phyloP scores from a whole-genome alignment of 768 basidiomycete genomes.

The Phylloporus sp. region DNA sequence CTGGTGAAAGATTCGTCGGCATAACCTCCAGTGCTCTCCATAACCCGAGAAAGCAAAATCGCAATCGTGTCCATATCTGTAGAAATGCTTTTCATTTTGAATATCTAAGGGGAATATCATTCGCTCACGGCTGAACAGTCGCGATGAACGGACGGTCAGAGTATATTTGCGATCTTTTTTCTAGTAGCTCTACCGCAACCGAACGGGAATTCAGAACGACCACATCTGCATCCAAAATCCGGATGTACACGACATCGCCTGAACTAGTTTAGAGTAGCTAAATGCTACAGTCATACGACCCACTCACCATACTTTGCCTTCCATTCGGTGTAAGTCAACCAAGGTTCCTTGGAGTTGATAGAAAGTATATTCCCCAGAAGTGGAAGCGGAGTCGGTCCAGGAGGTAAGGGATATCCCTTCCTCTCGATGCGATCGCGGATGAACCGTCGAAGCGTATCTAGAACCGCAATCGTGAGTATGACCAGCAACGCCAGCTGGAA shows the following conservation, averaged over 20 bases:
- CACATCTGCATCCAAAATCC: slow-evolving; percentile 1
- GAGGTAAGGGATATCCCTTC: slow-evolving; percentile 2
- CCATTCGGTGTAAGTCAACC: slow-evolving; percentile 8
- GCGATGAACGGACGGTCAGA: slow-evolving; percentile 11
- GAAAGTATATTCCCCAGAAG: slow-evolving; percentile 7
- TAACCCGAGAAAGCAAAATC: slow-evolving; percentile 2
- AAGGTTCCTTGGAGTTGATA: not conserved
- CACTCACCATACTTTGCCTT: slow-evolving; percentile 4
- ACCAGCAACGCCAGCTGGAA: not conserved
- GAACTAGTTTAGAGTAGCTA: not conserved
- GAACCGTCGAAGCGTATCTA: not conserved
- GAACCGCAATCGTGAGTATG: not conserved
- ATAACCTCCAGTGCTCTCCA: slow-evolving; percentile 11
- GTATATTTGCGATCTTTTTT: slow-evolving; percentile 13
- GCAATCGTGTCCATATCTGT: slow-evolving; percentile 4
- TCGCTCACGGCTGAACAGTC: slow-evolving; percentile 3
- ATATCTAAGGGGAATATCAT: not conserved
- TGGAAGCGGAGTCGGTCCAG: slow-evolving; percentile 6
- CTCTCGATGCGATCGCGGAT: not conserved
- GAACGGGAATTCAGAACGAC: slow-evolving; percentile 7
- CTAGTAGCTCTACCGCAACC: slow-evolving; percentile 2
- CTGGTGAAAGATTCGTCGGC: slow-evolving; percentile 18
- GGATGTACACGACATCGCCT: slow-evolving; percentile 9
- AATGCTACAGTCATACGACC: no score
- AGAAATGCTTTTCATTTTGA: not conserved